phyloP scores from a whole-genome alignment of 495 filamentous ascomycete species.

The Talaromyces borbonicus region DNA sequence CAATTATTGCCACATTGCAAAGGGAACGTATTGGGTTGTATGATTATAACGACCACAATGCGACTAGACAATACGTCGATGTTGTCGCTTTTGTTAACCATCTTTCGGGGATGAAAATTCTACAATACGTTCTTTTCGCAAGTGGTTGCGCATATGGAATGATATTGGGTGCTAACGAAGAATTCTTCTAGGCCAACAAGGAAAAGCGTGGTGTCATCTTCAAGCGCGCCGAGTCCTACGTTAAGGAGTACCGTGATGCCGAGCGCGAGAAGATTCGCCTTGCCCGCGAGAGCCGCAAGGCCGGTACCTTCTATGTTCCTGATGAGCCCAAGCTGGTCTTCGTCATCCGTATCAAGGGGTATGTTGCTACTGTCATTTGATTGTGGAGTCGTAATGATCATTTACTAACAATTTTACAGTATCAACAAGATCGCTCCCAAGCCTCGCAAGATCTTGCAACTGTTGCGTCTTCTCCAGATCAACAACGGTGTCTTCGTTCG shows the following conservation, averaged over 20 bases:
- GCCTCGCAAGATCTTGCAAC: conserved; percentile 98
- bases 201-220: conserved; percentile 96
- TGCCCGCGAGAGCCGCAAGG: conserved; percentile 73
- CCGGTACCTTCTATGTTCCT: conserved; percentile 86
- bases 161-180: conserved; percentile 9
- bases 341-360: conserved; percentile 98
- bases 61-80: conserved; percentile 93
- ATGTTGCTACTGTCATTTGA: conserved; percentile 15
- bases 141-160: conserved; percentile 12
- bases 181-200: conserved; percentile 75
- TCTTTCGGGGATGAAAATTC: conserved; percentile 97
- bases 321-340: conserved; percentile 96
- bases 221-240: conserved; percentile 99
- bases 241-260: conserved; percentile 95
- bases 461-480: conserved; percentile 98
- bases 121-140: conserved; percentile 15
- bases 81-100: conserved; percentile 95
- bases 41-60: conserved; percentile 74
- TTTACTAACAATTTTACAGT: conserved; percentile 37
- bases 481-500: conserved; percentile 99
- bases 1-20: conserved; percentile 15
- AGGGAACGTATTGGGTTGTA: conserved; percentile 31
- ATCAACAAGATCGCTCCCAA: conserved; percentile 99
- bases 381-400: neutral
- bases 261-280: conserved; percentile 99